Evolutionary conservation across 805 yeast species (phyloP).

Genomic region (Tetrapisispora iriomotensis): DNA sequence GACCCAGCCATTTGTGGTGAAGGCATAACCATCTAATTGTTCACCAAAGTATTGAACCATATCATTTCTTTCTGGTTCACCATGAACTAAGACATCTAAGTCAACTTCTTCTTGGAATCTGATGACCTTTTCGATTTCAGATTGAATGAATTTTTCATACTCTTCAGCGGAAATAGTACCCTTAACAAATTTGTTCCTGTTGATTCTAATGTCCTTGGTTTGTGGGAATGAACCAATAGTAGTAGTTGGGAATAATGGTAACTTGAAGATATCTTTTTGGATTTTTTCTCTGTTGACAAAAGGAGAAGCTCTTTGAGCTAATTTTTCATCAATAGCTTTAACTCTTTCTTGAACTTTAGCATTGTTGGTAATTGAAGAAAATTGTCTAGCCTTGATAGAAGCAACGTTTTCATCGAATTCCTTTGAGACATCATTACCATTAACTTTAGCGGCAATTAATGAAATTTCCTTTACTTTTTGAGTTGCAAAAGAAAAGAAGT

Average conservation of each 20-base stretch:
- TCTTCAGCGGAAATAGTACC: constrained; percentile 92
- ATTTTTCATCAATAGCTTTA: constrained; percentile 61
- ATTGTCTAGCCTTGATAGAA: constrained; percentile 75
- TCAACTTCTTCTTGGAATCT: constrained; percentile 99
- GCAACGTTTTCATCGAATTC: constrained; percentile 78
- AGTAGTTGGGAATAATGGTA: constrained; percentile 99
- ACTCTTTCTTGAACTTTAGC: constrained; percentile 83
- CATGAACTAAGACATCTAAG: constrained; percentile 96
- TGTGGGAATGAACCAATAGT: constrained; percentile 99
- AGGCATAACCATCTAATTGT: constrained; percentile 95
- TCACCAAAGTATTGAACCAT: constrained; percentile 99
- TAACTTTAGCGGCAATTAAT: constrained; percentile 74
- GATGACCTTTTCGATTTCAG: constrained; percentile 91
- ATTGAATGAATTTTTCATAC: constrained; percentile 92
- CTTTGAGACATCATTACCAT: constrained; percentile 60
- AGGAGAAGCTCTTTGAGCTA: constrained; percentile 75
- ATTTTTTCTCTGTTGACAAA: constrained; percentile 81
- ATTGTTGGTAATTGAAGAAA: constrained; percentile 85
- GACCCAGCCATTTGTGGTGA: constrained; percentile 99
- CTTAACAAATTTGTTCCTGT: constrained; percentile 97
- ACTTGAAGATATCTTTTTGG: constrained; percentile 79
- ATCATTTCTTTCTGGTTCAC: constrained; percentile 99
- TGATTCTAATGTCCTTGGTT: constrained; percentile 96
- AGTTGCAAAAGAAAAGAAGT: constrained; percentile 97
- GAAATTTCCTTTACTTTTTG: constrained; percentile 93